Evolutionary conservation across 192 early-diverging fungal genomes (phyloP).

Genomic region (Spizellomyces punctatus): DNA sequence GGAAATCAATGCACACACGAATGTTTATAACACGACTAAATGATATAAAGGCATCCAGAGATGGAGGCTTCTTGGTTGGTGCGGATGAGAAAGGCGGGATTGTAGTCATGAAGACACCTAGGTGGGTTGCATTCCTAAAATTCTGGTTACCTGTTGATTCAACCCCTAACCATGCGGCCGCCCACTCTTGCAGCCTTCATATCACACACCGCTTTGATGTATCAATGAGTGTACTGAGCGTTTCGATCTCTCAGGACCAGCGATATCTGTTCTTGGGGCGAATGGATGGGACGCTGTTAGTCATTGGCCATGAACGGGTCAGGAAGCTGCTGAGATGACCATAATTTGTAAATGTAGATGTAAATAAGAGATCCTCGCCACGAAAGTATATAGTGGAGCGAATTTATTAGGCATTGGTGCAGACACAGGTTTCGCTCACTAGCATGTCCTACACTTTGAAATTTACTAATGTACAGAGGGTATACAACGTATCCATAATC

Average conservation of each 20-base stretch:
- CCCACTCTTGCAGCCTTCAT: conserved; percentile 24
- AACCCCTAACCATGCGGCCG: neutral
- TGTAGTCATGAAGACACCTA: conserved; percentile 19
- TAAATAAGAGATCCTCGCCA: no score
- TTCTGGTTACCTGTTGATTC: neutral
- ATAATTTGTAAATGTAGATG: no score
- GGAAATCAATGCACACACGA: conserved; percentile 18
- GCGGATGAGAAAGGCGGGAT: conserved; percentile 35
- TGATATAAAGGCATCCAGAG: conserved; percentile 15
- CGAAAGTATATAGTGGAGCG: no score
- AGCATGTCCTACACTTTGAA: no score
- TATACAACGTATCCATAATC: no score
- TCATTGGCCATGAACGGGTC: conserved; percentile 22
- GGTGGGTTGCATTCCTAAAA: conserved; percentile 1
- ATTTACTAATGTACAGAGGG: no score
- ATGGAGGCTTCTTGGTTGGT: conserved; percentile 26
- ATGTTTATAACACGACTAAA: conserved; percentile 26
- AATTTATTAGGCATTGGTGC: no score
- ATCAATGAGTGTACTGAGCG: conserved; percentile 10
- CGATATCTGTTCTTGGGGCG: conserved; percentile 39
- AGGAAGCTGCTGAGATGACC: neutral
- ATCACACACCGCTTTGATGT: conserved; percentile 37
- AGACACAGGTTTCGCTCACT: no score
- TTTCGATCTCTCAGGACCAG: conserved; percentile 27
- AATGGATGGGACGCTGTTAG: conserved; percentile 34